Evolutionary conservation across 2,329 filamentous ascomycete genomes (phyloP), one percentile per base, ranked within the genome.

Genomic region (Scolecobasidium constrictum): DNA sequence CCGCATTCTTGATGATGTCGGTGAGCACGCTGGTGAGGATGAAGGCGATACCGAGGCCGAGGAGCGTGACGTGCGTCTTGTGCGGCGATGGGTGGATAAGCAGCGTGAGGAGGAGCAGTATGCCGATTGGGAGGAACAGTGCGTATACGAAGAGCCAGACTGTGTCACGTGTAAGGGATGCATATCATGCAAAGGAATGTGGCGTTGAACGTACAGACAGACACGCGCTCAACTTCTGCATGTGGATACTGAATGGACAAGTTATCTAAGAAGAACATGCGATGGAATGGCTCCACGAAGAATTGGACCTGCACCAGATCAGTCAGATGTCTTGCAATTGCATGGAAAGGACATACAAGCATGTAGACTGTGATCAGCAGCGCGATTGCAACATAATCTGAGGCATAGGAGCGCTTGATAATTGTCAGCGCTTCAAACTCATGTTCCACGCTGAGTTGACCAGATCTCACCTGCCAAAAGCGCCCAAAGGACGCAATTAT

Each of bases 181-280:
- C 17, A 23, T 16, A 4, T 26, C 35, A 18, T 23, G 19, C 36
- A 4, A 31, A 31, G 26, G n/a, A 31, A 22, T 17, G 19, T 13
- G n/a, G n/a, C n/a, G n/a, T n/a, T n/a, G n/a, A 22, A 67, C 79
- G 51, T 69, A 83, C 81, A 59, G 12, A 94, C 78, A 5, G 86
- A 72, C 0, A 98, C 92, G 48, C 87, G 77, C 62, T 98, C 88
- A 40, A 82, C 64, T 44, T 82, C 71, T 17, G 92, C 86, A 63
- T 94, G 83, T 1, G 92, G 92, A 56, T 83, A 95, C 49, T 86
- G 81, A 46, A 96, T 86, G 39, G 78, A 70, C 18, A 84, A 73
- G 58, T 96, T 86, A 58, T 87, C 83, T 48, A 96, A 75, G 49
- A 78, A 83, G 66, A 98, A 96, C 77, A 95, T 83, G 64, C 86